These are phyloP conservation scores for Thraustochytrium aureum DNA, from an alignment of 352 stramenopile genomes.

Conservation along the genomic window DNA sequence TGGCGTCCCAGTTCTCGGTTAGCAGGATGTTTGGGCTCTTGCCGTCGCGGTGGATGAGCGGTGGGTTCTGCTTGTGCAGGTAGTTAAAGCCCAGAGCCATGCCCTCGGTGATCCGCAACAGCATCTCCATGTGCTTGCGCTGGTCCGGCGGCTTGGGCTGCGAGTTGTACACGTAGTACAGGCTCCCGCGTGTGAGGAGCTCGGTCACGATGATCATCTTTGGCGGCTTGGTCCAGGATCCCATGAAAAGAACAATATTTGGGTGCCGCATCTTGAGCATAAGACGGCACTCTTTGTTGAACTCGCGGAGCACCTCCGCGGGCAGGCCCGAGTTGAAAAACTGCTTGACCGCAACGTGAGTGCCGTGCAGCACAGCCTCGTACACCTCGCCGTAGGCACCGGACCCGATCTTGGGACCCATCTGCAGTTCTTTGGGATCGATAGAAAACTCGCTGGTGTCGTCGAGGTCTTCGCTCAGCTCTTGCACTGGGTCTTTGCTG, in stretches of 20 bases:
- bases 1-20: slow-evolving; percentile 53
- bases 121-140: slow-evolving; percentile 63
- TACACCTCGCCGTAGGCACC: slow-evolving; percentile 38
- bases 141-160: neutral
- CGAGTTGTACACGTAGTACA: slow-evolving; percentile 68
- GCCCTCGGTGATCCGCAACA: slow-evolving; percentile 19
- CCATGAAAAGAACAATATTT: slow-evolving; percentile 98
- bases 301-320: neutral
- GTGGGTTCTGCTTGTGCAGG: slow-evolving; percentile 29
- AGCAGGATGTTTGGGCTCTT: slow-evolving; percentile 59
- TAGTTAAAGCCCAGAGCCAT: slow-evolving; percentile 52
- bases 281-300: slow-evolving; percentile 41
- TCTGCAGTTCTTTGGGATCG: slow-evolving; percentile 19
- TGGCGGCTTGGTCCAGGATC: slow-evolving; percentile 88
- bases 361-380: slow-evolving; percentile 36
- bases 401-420: slow-evolving; percentile 24
- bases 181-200: slow-evolving; percentile 86
- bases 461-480: neutral
- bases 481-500: neutral
- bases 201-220: slow-evolving; percentile 97
- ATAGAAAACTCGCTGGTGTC: slow-evolving; percentile 17
- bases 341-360: slow-evolving; percentile 42
- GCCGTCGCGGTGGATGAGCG: slow-evolving; percentile 56
- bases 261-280: slow-evolving; percentile 83
- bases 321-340: slow-evolving; percentile 13